Evolutionary conservation across 768 basidiomycete genomes (phyloP).

Genomic region (Boletus insuetus): DNA sequence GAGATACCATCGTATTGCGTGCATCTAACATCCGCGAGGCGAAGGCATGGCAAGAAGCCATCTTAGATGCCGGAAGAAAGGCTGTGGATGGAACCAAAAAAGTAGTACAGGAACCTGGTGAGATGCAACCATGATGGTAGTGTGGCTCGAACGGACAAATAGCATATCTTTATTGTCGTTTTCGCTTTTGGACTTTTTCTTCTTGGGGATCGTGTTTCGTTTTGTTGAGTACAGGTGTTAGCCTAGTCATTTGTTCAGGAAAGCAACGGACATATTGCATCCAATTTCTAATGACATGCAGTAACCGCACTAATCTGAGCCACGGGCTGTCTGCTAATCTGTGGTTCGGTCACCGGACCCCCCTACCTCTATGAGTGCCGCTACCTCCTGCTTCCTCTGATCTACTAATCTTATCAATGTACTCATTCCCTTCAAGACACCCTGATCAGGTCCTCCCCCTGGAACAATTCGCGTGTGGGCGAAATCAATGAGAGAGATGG

Average conservation of each 20-base stretch:
- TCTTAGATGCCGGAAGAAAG: slow-evolving; percentile 23
- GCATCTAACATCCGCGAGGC: slow-evolving; percentile 60
- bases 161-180: slow-evolving; percentile 5
- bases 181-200: not conserved
- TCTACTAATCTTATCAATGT: slow-evolving; percentile 63
- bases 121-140: not conserved
- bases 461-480: slow-evolving; percentile 75
- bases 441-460: slow-evolving; percentile 75
- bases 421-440: slow-evolving; percentile 71
- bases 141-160: not conserved
- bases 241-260: not conserved
- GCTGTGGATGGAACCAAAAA: slow-evolving; percentile 12
- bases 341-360: not conserved
- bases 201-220: not conserved
- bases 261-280: not conserved
- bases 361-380: not conserved
- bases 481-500: slow-evolving; percentile 89
- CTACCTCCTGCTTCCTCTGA: slow-evolving; percentile 49
- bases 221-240: not conserved
- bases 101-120: not conserved
- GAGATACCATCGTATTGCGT: slow-evolving; percentile 62
- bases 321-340: not conserved
- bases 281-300: not conserved
- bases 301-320: not conserved
- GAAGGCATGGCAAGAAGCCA: slow-evolving; percentile 47